These are phyloP conservation scores for Solanum arcanum DNA, from an alignment of 257 asterid genomes.

Conservation along the genomic window DNA sequence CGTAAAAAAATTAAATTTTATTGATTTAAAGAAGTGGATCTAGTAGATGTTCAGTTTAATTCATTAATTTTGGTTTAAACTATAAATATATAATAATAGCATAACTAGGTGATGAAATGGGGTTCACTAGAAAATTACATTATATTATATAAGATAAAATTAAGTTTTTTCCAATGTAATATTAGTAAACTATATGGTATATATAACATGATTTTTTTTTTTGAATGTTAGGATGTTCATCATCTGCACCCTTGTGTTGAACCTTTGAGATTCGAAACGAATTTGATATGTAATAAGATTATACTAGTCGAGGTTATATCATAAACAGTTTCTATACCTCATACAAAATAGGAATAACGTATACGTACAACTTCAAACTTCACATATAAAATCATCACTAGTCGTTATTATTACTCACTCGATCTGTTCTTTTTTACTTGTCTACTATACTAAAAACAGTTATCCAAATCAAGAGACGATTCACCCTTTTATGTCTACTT, in stretches of 20 bases:
- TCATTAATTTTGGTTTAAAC: not conserved
- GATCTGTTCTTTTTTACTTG: too few relatives aligned
- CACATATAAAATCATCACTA: not conserved
- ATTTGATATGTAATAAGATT: not conserved
- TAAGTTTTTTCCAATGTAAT: not conserved
- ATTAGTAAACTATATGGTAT: not conserved
- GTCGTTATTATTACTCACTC: too few relatives aligned
- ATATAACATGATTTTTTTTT: not conserved
- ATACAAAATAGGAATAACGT: not conserved
- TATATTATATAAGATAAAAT: not conserved
- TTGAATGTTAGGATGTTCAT: not conserved
- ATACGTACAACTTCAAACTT: too few relatives aligned
- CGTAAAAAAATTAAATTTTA: too few relatives aligned
- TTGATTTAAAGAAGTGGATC: not conserved
- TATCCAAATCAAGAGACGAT: too few relatives aligned
- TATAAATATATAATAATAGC: not conserved
- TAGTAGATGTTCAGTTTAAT: not conserved
- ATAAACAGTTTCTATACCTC: not conserved
- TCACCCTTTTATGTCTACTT: too few relatives aligned
- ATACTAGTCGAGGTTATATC: not conserved
- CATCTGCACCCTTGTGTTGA: not conserved
- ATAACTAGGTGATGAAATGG: too few relatives aligned
- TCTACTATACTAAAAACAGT: too few relatives aligned
- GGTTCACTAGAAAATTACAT: not conserved
- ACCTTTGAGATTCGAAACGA: not conserved